These are phyloP conservation scores for Tolypocladium tropicale DNA, from an alignment of 2,329 filamentous ascomycete genomes.

Conservation along the genomic window DNA sequence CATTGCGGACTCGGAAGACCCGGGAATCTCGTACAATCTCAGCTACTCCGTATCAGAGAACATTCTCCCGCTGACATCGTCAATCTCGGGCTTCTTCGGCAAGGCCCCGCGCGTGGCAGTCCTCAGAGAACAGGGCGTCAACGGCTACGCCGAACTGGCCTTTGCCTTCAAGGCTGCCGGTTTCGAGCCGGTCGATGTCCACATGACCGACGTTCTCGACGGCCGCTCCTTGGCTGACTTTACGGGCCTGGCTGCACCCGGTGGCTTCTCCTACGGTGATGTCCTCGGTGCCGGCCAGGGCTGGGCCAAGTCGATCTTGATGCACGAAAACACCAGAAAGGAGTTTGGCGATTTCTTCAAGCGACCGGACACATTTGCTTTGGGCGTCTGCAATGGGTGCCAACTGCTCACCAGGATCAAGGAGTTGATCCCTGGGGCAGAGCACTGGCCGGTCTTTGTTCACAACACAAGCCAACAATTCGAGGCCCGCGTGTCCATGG, in stretches of 20 bases:
- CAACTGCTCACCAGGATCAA: constrained; percentile 80
- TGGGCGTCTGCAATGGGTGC: constrained; percentile 96
- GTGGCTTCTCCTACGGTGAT: constrained; percentile 92
- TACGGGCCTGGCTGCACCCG: constrained; percentile 83
- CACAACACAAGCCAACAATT: constrained; percentile 81
- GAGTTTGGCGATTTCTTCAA: constrained; percentile 83
- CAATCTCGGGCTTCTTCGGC: constrained; percentile 40
- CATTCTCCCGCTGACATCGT: constrained; percentile 49
- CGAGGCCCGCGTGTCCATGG: constrained; percentile 81
- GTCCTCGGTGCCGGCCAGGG: constrained; percentile 83
- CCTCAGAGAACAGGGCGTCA: constrained; percentile 89
- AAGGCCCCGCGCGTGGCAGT: constrained; percentile 72
- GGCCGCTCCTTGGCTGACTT: constrained; percentile 75
- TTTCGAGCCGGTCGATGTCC: constrained; percentile 85
- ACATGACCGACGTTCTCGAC: constrained; percentile 88
- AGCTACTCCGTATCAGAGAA: constrained; percentile 72
- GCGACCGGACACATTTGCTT: constrained; percentile 77
- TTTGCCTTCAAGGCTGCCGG: constrained; percentile 89
- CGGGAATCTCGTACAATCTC: constrained; percentile 76
- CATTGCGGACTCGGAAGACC: constrained; percentile 65
- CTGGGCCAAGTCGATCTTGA: constrained; percentile 88
- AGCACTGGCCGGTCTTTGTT: constrained; percentile 77
- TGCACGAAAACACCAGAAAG: constrained; percentile 64
- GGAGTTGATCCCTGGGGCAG: constrained; percentile 75
- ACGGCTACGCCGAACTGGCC: constrained; percentile 95